Evolutionary conservation across 495 filamentous ascomycete species (phyloP).

Genomic region (Apiosordaria backusii): DNA sequence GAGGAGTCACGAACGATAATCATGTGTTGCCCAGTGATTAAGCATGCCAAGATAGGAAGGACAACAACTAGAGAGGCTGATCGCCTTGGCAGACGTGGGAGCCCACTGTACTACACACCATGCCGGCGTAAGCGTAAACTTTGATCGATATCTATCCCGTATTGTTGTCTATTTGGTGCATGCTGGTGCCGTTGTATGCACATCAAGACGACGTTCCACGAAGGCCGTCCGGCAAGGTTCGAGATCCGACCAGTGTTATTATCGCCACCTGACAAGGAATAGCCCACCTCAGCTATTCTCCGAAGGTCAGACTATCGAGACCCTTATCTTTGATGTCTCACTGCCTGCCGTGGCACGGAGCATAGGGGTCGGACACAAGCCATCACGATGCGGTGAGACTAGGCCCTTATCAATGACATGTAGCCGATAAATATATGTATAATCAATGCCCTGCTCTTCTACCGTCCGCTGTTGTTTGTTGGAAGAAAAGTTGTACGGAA

Average conservation of each 20-base stretch:
- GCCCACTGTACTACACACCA: not conserved
- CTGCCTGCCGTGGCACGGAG: not conserved
- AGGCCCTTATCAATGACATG: not conserved
- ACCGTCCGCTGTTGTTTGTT: not conserved
- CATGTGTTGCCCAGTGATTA: not conserved
- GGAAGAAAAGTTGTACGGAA: not conserved
- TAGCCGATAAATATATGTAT: not conserved
- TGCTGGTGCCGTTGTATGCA: not conserved
- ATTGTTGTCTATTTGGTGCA: not conserved
- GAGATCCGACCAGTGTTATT: not conserved
- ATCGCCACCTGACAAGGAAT: too few relatives aligned
- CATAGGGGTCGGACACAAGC: too few relatives aligned
- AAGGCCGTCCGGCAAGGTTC: not conserved
- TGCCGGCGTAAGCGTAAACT: not conserved
- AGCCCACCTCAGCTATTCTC: not conserved
- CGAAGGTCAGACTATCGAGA: not conserved
- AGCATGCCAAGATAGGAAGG: constrained; percentile 22
- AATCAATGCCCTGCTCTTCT: not conserved
- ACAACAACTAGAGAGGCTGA: constrained; percentile 11
- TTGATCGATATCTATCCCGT: not conserved
- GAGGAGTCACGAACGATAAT: constrained; percentile 1
- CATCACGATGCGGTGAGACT: not conserved
- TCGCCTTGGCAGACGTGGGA: constrained; percentile 21
- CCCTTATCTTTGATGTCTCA: constrained; percentile 4
- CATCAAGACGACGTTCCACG: not conserved